Base-by-base conservation (phyloP, 768 basidiomycete genomes). In the Suillus alpinus region DNA sequence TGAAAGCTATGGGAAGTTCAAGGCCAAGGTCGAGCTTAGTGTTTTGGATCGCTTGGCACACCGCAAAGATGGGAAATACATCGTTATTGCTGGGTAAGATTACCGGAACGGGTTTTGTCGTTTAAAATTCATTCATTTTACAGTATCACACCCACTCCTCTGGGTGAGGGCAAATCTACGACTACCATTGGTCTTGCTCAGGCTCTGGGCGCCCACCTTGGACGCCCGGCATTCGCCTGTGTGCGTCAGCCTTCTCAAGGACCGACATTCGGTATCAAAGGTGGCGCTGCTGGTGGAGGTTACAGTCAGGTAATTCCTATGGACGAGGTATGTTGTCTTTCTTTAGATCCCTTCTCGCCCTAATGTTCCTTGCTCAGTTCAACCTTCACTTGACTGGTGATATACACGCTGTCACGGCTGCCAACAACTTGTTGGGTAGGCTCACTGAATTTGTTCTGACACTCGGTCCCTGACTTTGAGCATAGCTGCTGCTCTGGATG, bases 291-390 rank as follows among this genome's bases (percentile, higher is more conserved):
- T 46, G 96, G 97, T 43, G 96, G 96, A 62, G 96, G 96, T 57
- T 99, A 98, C 79, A 94, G 93, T 72, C 95, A 97, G 72, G 92
- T 99, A 69, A 98, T 98, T 76, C 96, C 96, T 44, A 98, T 98
- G 96, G 96, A 98, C 69, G 96, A 98, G 79, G 91, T 91, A 64
- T 58, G 74, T 62, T 16, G 4, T 32, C 60, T 67, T 56, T 58
- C 37, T 23, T 31, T 55, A 37, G 34, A 10, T 56, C 26, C 9
- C 32, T 46, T 44, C 8, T 23, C 31, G 46, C 1, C 14, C 57
- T 69, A 47, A 71, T 50, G 34, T 37, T 44, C 12, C 23, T 37
- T 23, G 6, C 23, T 44, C 18, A 93, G 91, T 98, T 99, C 76
- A 98, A 98, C 75, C 77, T 99, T 52, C 95, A 96, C 70, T 78